These are phyloP conservation scores for Teratosphaeria zuluensis DNA, from an alignment of 2,329 filamentous ascomycete genomes.

Conservation along the genomic window DNA sequence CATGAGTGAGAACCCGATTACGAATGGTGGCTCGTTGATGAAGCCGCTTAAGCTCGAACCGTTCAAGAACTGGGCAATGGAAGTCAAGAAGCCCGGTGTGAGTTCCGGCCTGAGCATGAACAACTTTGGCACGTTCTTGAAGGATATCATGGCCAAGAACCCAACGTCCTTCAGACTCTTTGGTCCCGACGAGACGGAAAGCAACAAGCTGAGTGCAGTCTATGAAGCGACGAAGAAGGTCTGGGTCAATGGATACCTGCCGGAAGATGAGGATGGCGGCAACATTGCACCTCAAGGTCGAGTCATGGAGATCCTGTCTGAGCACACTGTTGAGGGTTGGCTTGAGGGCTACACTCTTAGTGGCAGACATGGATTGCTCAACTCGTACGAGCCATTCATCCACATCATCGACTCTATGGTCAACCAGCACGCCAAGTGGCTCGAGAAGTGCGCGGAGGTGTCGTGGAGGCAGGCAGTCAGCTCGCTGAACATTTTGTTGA, in stretches of 20 bases:
- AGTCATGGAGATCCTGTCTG: constrained; percentile 77
- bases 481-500: constrained; percentile 71
- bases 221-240: constrained; percentile 70
- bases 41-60: constrained; percentile 61
- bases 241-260: constrained; percentile 70
- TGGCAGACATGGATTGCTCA: constrained; percentile 65
- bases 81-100: constrained; percentile 50
- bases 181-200: constrained; percentile 71
- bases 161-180: constrained; percentile 62
- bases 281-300: constrained; percentile 59
- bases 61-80: constrained; percentile 58
- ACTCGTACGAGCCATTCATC: constrained; percentile 76
- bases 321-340: constrained; percentile 73
- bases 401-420: constrained; percentile 81
- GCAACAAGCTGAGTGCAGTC: constrained; percentile 64
- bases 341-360: constrained; percentile 69
- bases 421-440: constrained; percentile 78
- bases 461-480: constrained; percentile 65
- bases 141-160: constrained; percentile 58
- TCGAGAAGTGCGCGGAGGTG: constrained; percentile 71
- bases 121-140: constrained; percentile 58
- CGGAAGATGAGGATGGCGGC: constrained; percentile 64
- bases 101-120: constrained; percentile 51
- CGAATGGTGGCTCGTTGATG: constrained; percentile 59
- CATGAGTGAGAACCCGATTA: constrained; percentile 69